phyloP scores from a whole-genome alignment of 306 rosid genomes.

The Styphnolobium japonicum region DNA sequence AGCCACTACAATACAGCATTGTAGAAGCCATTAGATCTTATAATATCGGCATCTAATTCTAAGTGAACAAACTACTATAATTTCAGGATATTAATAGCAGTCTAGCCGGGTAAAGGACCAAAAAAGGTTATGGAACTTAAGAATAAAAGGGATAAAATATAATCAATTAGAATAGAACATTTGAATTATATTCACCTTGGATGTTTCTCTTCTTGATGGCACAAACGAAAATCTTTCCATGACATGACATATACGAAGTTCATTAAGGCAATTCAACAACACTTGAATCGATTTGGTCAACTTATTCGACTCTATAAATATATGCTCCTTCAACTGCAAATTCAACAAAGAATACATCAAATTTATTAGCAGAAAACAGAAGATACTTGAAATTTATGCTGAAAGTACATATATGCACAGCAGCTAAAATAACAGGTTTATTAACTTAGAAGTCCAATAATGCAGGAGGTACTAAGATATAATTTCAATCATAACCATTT shows the following conservation, averaged over 20 bases:
- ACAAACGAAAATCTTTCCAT: conserved; percentile 46
- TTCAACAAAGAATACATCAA: conserved; percentile 22
- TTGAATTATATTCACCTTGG: conserved; percentile 52
- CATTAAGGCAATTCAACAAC: conserved; percentile 79
- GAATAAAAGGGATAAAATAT: conserved; percentile 2
- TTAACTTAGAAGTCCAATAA: conserved; percentile 1
- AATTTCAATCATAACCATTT: background rate
- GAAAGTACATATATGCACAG: background rate
- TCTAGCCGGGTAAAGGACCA: background rate
- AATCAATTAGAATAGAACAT: background rate
- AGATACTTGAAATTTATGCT: background rate
- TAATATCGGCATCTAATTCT: background rate
- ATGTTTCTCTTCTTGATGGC: conserved; percentile 44
- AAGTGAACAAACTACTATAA: background rate
- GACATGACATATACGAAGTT: conserved; percentile 74
- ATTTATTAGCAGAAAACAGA: background rate
- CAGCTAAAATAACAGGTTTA: background rate
- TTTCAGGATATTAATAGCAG: background rate
- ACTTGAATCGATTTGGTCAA: conserved; percentile 84
- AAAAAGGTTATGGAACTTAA: background rate
- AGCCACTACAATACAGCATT: background rate
- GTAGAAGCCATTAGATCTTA: background rate
- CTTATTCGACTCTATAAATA: conserved; percentile 71
- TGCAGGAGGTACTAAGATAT: background rate
- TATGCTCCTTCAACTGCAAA: conserved; percentile 78